Evolutionary conservation across 805 yeast species (phyloP).

Genomic region (Saturnispora kantuleensis): DNA sequence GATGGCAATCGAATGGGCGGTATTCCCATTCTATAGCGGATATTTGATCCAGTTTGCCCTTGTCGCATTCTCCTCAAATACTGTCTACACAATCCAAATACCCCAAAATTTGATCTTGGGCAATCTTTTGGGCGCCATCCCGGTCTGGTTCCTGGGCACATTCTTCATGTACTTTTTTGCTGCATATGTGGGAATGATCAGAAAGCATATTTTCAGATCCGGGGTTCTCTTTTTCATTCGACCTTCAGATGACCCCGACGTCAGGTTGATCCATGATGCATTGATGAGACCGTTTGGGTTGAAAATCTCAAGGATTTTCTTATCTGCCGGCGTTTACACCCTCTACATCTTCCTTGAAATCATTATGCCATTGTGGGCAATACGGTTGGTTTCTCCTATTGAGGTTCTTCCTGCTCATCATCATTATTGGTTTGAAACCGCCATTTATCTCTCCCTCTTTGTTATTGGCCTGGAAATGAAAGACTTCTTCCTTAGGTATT

Average conservation of each 20-base stretch:
- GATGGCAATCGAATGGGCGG: conserved; percentile 68
- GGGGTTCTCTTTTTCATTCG: conserved; percentile 89
- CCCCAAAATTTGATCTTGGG: conserved; percentile 1
- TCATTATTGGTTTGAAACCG: conserved; percentile 4
- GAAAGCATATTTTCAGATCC: conserved; percentile 62
- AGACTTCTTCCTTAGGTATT: conserved; percentile 20
- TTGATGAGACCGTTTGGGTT: conserved; percentile 62
- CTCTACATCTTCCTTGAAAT: conserved; percentile 65
- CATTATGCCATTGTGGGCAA: conserved; percentile 48
- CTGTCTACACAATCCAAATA: conserved; percentile 11
- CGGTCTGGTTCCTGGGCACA: conserved; percentile 65
- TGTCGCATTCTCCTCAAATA: conserved; percentile 40
- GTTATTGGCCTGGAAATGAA: conserved; percentile 5
- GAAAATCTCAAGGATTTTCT: conserved; percentile 62
- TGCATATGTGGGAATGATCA: conserved; percentile 71
- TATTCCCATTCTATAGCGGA: conserved; percentile 86
- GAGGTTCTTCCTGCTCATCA: conserved; percentile 21
- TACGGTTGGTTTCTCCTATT: conserved; percentile 31
- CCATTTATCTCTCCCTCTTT: conserved; percentile 6
- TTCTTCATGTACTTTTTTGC: conserved; percentile 83
- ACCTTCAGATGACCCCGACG: conserved; percentile 90
- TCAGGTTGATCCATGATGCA: conserved; percentile 79
- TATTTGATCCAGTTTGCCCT: conserved; percentile 58
- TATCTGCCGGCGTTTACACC: conserved; percentile 69
- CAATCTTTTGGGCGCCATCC: conserved; percentile 1